Conservation (phyloP, 2,329 filamentous ascomycete species). For the Penicillium sp. region DNA sequence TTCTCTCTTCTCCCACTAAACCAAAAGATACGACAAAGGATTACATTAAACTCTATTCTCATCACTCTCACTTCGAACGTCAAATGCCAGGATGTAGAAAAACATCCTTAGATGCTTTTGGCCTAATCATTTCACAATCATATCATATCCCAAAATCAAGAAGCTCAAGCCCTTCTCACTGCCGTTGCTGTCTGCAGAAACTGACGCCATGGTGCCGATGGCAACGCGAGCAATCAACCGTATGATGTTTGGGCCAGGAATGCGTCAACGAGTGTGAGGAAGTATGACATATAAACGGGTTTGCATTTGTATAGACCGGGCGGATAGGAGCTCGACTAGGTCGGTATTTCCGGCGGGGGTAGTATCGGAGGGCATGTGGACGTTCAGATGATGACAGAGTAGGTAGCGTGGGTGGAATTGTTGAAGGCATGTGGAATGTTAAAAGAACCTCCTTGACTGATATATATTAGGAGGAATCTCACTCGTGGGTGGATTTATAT, state of each 20-base stretch:
- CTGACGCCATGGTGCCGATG: conserved; percentile 5
- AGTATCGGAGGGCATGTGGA: conserved; percentile 1
- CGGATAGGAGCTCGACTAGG: conserved; percentile 3
- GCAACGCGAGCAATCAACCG: conserved; percentile 19
- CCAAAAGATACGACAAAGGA: not conserved
- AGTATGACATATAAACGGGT: conserved; percentile 20
- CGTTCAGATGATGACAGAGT: not conserved
- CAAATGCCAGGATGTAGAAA: not conserved
- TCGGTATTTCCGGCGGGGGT: conserved; percentile 5
- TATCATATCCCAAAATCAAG: not conserved
- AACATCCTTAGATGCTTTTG: too few species aligned
- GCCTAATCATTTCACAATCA: not conserved
- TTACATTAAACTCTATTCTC: not conserved
- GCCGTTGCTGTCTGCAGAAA: not conserved
- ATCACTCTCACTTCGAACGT: not conserved
- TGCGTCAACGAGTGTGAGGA: conserved; percentile 25
- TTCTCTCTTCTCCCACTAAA: not conserved
- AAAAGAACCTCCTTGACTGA: not conserved
- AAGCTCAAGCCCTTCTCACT: not conserved
- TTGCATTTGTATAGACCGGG: conserved; percentile 21
- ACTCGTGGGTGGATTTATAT: not conserved
- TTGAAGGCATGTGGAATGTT: conserved; percentile 2
- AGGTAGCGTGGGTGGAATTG: not conserved
- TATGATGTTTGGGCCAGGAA: conserved; percentile 16
- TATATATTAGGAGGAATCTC: not conserved